phyloP scores from a whole-genome alignment of 108 stramenopile species.

The Cyclotella sp. region DNA sequence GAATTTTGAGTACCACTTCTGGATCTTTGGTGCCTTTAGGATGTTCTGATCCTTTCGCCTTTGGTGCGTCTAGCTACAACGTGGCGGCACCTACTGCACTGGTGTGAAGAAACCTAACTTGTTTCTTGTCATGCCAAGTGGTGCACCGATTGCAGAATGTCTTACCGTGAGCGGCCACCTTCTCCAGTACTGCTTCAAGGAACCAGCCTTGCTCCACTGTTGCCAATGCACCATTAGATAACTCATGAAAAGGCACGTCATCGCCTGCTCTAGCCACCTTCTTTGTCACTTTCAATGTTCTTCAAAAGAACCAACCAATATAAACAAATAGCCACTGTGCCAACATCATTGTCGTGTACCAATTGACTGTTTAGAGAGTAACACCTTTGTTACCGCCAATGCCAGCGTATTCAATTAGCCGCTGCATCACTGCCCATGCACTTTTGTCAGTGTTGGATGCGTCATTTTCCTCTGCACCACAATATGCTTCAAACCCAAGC shows the following conservation, averaged over 20 bases:
- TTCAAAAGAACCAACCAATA: no score
- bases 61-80: neutral
- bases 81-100: neutral
- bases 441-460: neutral
- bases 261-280: neutral
- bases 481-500: neutral
- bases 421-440: neutral
- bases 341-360: neutral
- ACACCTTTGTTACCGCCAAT: neutral
- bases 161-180: no score
- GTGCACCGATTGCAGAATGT: neutral
- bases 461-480: neutral
- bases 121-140: slow-evolving; percentile 1
- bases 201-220: no score
- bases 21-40: neutral
- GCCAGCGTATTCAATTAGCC: neutral
- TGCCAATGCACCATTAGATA: no score
- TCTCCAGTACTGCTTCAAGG: no score
- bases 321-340: neutral
- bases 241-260: neutral
- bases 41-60: neutral
- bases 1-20: neutral
- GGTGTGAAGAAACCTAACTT: neutral
- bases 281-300: neutral
- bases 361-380: neutral